phyloP scores from a whole-genome alignment of 2,329 filamentous ascomycete genomes.

The Botrytis tulipae region DNA sequence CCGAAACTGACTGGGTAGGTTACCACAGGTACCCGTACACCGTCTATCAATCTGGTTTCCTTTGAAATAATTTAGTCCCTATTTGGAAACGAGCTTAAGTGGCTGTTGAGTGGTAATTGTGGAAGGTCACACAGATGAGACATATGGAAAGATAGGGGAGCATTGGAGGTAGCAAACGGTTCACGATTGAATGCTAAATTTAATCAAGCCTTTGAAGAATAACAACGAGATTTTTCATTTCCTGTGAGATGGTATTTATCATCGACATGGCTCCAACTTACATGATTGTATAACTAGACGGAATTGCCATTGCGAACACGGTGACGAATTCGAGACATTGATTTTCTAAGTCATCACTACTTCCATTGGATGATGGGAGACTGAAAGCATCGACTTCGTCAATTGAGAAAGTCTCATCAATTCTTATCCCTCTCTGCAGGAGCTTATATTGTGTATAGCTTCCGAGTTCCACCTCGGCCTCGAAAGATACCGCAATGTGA shows the following conservation, averaged over 20 bases:
- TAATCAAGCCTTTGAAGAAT: neutral
- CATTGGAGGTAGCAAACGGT: no score
- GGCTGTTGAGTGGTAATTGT: no score
- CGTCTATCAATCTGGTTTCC: no score
- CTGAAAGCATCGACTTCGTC: neutral
- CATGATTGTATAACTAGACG: neutral
- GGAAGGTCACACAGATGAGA: no score
- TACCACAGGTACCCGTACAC: no score
- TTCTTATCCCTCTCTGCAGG: no score
- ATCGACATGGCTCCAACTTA: neutral
- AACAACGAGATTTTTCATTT: neutral
- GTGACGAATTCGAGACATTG: neutral
- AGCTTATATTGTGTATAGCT: neutral
- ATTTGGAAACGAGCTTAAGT: no score
- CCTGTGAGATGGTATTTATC: neutral
- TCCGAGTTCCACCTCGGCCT: neutral
- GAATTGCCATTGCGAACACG: neutral
- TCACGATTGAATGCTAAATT: no score
- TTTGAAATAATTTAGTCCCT: no score
- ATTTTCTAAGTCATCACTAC: neutral
- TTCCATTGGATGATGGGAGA: neutral
- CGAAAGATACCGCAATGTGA: neutral
- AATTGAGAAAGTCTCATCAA: neutral
- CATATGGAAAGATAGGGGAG: no score
- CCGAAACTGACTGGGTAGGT: neutral